Conservation (phyloP, 495 filamentous ascomycete species). For the Cairneyella variabilis region DNA sequence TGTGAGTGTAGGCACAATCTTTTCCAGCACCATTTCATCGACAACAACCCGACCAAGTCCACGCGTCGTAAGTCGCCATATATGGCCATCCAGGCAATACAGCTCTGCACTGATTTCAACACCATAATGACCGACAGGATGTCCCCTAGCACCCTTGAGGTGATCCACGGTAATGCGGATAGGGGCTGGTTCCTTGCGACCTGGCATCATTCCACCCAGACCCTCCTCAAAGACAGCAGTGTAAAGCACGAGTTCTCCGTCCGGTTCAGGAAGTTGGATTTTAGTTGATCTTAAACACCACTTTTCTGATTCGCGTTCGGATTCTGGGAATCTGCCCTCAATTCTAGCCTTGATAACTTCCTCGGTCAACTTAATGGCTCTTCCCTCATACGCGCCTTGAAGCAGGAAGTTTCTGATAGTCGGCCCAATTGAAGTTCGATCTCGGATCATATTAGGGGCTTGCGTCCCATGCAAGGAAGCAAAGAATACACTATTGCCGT, state of each 20-base stretch:
- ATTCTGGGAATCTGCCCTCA: slow-evolving; percentile 76
- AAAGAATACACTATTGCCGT: slow-evolving; percentile 71
- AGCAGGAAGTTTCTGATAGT: slow-evolving; percentile 60
- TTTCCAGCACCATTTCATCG: slow-evolving; percentile 64
- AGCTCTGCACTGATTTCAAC: slow-evolving; percentile 60
- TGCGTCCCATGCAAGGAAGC: slow-evolving; percentile 55
- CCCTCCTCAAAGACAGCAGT: slow-evolving; percentile 75
- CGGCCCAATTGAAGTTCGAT: slow-evolving; percentile 45
- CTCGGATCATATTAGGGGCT: slow-evolving; percentile 41
- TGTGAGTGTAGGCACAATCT: slow-evolving; percentile 65
- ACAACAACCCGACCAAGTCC: slow-evolving; percentile 56
- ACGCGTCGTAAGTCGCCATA: slow-evolving; percentile 56
- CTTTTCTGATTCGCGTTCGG: slow-evolving; percentile 70
- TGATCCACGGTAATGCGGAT: slow-evolving; percentile 61
- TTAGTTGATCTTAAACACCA: slow-evolving; percentile 73
- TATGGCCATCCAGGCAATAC: slow-evolving; percentile 33
- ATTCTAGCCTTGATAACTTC: slow-evolving; percentile 83
- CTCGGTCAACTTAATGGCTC: slow-evolving; percentile 71
- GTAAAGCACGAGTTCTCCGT: slow-evolving; percentile 61
- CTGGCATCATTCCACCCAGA: slow-evolving; percentile 46
- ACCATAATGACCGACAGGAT: slow-evolving; percentile 63
- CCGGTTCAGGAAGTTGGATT: no score
- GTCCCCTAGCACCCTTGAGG: slow-evolving; percentile 51
- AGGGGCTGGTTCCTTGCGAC: slow-evolving; percentile 51
- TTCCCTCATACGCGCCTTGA: slow-evolving; percentile 74